These are phyloP conservation scores for Wickerhamiella alocasiicola DNA, from an alignment of 805 yeast species.

Conservation along the genomic window DNA sequence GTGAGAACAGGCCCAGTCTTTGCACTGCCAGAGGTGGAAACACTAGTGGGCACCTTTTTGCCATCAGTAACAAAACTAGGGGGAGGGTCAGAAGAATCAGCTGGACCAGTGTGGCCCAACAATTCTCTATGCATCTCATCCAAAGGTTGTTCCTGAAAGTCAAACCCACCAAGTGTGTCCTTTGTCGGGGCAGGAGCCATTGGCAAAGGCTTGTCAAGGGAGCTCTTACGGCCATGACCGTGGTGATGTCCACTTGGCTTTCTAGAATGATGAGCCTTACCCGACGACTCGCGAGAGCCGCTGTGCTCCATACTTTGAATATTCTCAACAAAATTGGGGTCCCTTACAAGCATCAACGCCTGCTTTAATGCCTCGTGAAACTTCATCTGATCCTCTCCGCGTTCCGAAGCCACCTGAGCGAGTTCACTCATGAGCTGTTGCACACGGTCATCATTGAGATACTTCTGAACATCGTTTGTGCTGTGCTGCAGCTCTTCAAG, in stretches of 20 bases:
- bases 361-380: constrained; percentile 4
- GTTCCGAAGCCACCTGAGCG: constrained; percentile 13
- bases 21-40: background rate
- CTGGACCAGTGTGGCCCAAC: constrained; percentile 19
- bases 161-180: constrained; percentile 15
- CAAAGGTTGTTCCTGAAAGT: constrained; percentile 20
- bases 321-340: constrained; percentile 1
- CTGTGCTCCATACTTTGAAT: background rate
- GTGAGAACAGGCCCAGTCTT: background rate
- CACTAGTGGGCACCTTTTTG: too few species aligned
- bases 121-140: constrained; percentile 14
- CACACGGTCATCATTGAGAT: constrained; percentile 13
- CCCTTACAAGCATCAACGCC: constrained; percentile 1
- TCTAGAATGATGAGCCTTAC: background rate
- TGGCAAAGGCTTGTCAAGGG: constrained; percentile 3
- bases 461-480: constrained; percentile 51
- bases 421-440: constrained; percentile 18
- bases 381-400: constrained; percentile 9
- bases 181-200: constrained; percentile 24
- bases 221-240: constrained; percentile 1
- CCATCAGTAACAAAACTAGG: background rate
- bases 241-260: background rate
- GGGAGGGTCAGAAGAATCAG: constrained; percentile 9
- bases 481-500: constrained; percentile 55
- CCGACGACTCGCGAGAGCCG: background rate